Percentiles rank a stretch among this genome's conserved stretches.
phyloP scores from a whole-genome alignment of 495 filamentous ascomycete genomes.

The Penicillium angulare region DNA sequence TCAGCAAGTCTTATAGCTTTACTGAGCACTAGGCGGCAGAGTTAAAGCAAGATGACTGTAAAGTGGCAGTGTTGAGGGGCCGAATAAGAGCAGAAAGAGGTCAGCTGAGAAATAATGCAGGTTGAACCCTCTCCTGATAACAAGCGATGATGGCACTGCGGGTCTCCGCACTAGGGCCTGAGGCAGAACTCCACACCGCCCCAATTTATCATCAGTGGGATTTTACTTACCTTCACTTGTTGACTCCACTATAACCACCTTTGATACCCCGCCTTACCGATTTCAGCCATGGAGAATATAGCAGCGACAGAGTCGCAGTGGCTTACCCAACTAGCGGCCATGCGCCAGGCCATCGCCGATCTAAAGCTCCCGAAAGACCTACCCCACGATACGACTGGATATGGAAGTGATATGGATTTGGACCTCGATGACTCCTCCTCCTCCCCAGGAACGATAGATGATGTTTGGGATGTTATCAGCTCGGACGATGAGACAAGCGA shows the following conservation, averaged over 20 bases:
- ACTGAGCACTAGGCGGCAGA: neutral
- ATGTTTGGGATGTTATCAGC: conserved; percentile 88
- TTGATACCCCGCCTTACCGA: no score
- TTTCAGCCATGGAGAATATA: conserved; percentile 29
- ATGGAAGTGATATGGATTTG: conserved; percentile 58
- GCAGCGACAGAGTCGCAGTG: conserved; percentile 58
- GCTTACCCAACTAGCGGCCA: conserved; percentile 66
- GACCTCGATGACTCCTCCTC: conserved; percentile 62
- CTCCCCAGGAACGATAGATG: conserved; percentile 62
- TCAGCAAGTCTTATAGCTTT: neutral
- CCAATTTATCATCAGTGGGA: neutral
- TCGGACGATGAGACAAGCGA: conserved; percentile 64
- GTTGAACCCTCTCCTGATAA: conserved; percentile 18
- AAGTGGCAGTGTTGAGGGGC: neutral
- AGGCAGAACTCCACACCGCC: conserved; percentile 14
- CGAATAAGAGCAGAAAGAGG: neutral
- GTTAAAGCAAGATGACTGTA: neutral
- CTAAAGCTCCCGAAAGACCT: conserved; percentile 56
- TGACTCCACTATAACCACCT: neutral
- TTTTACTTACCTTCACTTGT: neutral
- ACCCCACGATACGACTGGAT: conserved; percentile 37
- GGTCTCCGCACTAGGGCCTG: conserved; percentile 16
- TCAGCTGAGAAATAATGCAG: conserved; percentile 2
- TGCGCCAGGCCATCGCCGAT: conserved; percentile 71
- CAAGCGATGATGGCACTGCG: conserved; percentile 13